These are phyloP conservation scores for Akanthomyces dipterigenus DNA, from an alignment of 2,329 filamentous ascomycete species.

Conservation along the genomic window DNA sequence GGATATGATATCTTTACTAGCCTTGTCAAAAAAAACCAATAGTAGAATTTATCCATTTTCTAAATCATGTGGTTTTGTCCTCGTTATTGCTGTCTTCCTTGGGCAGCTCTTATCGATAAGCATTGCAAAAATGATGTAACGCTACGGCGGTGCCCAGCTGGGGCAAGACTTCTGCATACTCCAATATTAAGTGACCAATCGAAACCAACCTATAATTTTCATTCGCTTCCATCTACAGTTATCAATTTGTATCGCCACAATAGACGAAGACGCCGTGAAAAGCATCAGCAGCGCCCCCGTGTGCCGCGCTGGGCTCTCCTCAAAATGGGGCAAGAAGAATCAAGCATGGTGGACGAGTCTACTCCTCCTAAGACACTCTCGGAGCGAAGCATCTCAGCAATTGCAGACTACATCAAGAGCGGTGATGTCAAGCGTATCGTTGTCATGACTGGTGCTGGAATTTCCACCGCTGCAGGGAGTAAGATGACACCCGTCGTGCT, in stretches of 20 bases:
- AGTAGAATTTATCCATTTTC: too few relatives aligned
- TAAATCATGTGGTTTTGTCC: neutral
- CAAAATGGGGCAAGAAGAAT: constrained; percentile 85
- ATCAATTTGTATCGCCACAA: constrained; percentile 22
- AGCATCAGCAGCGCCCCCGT: constrained; percentile 27
- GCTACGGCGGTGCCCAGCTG: neutral
- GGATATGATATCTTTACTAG: too few relatives aligned
- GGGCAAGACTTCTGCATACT: neutral
- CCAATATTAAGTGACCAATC: neutral
- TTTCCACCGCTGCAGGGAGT: constrained; percentile 67
- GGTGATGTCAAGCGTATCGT: constrained; percentile 65
- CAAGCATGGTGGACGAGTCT: constrained; percentile 55
- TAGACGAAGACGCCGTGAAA: constrained; percentile 33
- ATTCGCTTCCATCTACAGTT: neutral
- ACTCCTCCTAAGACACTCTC: constrained; percentile 58
- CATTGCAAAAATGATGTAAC: neutral
- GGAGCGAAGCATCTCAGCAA: constrained; percentile 60
- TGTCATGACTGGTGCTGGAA: constrained; percentile 86
- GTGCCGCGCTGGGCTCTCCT: constrained; percentile 26
- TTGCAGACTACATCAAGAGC: constrained; percentile 75
- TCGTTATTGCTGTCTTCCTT: neutral
- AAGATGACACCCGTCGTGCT: constrained; percentile 21
- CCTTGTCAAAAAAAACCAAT: too few relatives aligned
- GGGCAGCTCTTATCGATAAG: constrained; percentile 6
- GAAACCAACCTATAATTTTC: neutral